phyloP scores from a whole-genome alignment of 2,329 filamentous ascomycete species.

The Thelonectria olida region DNA sequence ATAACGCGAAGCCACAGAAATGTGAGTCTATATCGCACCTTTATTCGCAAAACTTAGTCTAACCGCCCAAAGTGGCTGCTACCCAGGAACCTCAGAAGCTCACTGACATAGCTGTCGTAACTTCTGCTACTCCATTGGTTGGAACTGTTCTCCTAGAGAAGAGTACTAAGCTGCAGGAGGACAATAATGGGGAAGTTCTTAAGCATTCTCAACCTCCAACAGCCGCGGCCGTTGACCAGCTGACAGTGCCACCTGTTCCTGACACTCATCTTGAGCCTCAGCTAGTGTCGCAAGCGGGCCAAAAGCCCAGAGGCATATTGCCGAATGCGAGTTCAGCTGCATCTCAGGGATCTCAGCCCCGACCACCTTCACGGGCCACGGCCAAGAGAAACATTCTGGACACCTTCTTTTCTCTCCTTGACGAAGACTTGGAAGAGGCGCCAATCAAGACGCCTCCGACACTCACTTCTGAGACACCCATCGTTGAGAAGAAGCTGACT shows the following conservation, averaged over 20 bases:
- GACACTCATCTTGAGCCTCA: background rate
- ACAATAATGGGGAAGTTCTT: background rate
- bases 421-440: slow-evolving; percentile 9
- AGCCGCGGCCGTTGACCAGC: background rate
- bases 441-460: background rate
- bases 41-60: background rate
- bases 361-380: background rate
- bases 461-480: background rate
- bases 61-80: background rate
- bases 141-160: background rate
- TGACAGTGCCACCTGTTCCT: background rate
- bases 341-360: background rate
- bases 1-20: background rate
- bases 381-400: slow-evolving; percentile 24
- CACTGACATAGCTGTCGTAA: background rate
- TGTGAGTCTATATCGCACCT: slow-evolving; percentile 7
- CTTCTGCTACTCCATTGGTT: no score
- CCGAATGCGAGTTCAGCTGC: background rate
- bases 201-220: background rate
- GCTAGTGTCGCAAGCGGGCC: background rate
- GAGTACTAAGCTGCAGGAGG: background rate
- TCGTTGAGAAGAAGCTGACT: background rate
- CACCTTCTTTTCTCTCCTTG: slow-evolving; percentile 31
- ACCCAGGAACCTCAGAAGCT: background rate
- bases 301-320: background rate